A percentile compares a stretch with the other conserved stretches of the same genome.
These are phyloP conservation scores for Fragilaria radians DNA, from an alignment of 108 stramenopile genomes.

Conservation along the genomic window DNA sequence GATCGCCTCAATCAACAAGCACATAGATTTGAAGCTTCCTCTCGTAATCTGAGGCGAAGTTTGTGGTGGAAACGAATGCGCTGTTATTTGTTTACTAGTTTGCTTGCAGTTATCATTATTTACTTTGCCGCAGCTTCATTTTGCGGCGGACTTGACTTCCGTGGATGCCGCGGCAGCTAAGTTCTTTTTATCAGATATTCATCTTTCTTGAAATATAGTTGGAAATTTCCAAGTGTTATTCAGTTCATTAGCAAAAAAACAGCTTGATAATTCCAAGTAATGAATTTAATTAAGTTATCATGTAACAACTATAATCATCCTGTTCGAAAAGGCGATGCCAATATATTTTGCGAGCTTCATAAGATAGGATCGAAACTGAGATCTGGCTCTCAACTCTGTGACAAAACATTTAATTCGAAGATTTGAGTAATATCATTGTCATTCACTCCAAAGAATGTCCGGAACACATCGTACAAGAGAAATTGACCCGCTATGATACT, in stretches of 20 bases:
- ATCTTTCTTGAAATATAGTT: no score
- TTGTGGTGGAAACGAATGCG: constrained; percentile 90
- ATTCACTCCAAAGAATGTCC: constrained; percentile 71
- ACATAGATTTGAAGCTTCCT: constrained; percentile 84
- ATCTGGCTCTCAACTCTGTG: no score
- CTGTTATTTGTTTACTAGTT: constrained; percentile 39
- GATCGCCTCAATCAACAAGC: constrained; percentile 91
- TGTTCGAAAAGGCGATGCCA: no score
- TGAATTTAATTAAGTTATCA: no score
- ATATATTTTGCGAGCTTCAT: no score
- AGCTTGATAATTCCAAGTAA: no score
- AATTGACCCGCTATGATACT: constrained; percentile 91
- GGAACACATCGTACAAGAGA: constrained; percentile 88
- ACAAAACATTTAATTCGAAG: no score
- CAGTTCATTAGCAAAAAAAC: no score
- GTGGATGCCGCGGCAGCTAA: background rate
- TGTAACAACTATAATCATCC: no score
- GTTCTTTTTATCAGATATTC: no score
- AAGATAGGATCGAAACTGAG: no score
- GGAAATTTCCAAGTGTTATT: no score
- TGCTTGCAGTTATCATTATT: constrained; percentile 50
- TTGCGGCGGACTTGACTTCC: constrained; percentile 25
- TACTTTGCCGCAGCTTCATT: constrained; percentile 48
- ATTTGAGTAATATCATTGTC: constrained; percentile 77
- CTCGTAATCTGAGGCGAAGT: constrained; percentile 60